phyloP scores from a whole-genome alignment of 257 asterid genomes.

The Ocimum tenuiflorum region DNA sequence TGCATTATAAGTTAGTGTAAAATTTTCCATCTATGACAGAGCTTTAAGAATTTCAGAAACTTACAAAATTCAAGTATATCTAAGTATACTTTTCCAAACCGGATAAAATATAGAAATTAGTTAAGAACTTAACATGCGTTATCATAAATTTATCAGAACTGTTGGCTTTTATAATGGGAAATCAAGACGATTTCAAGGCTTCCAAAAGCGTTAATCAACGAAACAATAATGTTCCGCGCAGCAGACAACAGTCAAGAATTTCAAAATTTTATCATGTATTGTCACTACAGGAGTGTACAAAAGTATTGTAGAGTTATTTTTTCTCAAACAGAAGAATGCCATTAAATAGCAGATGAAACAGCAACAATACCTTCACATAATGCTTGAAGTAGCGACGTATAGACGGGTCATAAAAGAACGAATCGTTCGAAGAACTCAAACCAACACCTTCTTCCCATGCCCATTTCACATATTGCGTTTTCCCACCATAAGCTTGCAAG shows the following conservation, averaged over 20 bases:
- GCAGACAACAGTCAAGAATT: conserved; percentile 5
- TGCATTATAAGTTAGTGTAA: too few species aligned
- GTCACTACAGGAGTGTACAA: not conserved
- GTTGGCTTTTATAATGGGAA: not conserved
- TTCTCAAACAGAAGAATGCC: not conserved
- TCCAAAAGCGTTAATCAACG: not conserved
- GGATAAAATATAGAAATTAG: too few species aligned
- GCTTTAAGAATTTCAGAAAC: too few species aligned
- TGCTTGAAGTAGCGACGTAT: conserved; percentile 79
- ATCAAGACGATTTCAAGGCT: not conserved
- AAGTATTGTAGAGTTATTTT: too few species aligned
- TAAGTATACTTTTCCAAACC: too few species aligned
- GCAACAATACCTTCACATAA: conserved; percentile 67
- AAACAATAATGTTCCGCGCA: not conserved
- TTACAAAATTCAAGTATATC: too few species aligned
- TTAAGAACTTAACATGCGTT: too few species aligned
- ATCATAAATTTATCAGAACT: not conserved
- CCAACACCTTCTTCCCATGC: conserved; percentile 99
- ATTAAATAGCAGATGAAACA: not conserved
- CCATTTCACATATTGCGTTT: conserved; percentile 95
- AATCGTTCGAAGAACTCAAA: conserved; percentile 88
- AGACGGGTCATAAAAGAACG: conserved; percentile 94
- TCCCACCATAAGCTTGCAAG: conserved; percentile 96
- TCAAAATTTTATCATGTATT: conserved; percentile 19
- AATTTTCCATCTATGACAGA: too few species aligned